Base-by-base conservation (phyloP, 176 grass and related monocot species). In the Zoysia pacifica region DNA sequence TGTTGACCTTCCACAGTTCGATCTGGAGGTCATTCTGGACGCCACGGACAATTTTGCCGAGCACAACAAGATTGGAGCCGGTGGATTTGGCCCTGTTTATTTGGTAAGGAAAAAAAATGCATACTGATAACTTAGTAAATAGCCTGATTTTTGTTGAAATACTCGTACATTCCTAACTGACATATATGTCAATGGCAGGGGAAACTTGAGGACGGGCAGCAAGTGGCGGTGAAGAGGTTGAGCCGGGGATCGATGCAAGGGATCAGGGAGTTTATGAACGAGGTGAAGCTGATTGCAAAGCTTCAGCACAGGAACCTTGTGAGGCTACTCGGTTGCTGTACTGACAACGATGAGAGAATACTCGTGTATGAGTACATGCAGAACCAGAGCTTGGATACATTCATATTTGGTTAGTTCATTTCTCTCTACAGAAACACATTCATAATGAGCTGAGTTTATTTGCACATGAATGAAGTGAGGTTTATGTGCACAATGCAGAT, bases 291-390 rank as follows among this genome's bases (percentile, higher is more conserved):
- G 9, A 86, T 88, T 0, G 86, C 82, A 0, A 88, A 75, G 41
- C 45, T 88, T 11, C 82, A 89, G 82, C 87, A 89, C 59, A 76
- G 65, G 40, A 89, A 89, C 35, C 87, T 89, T 0, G 87, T 89
- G 35, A 81, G 82, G 77, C 11, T 85, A 2, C 64, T 89, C 0
- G 87, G 87, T 0, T 89, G 82, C 40, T 89, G 87, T 77, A 89
- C 65, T 77, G 65, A 80, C 14, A 40, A 65, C 16, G 67, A 86
- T 0, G 90, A 92, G 84, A 78, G 90, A 13, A 80, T 89, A 43
- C 82, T 92, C 13, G 83, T 92, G 0, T 89, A 89, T 20, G 90
- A 92, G 71, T 92, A 81, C 72, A 72, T 92, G 90, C 86, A 76
- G 67, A 92, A 92, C 70, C 81, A 72, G 44, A 92, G 90, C 51